Conservation (phyloP, 75 land plant genomes). For the Sequoia sempervirens region DNA sequence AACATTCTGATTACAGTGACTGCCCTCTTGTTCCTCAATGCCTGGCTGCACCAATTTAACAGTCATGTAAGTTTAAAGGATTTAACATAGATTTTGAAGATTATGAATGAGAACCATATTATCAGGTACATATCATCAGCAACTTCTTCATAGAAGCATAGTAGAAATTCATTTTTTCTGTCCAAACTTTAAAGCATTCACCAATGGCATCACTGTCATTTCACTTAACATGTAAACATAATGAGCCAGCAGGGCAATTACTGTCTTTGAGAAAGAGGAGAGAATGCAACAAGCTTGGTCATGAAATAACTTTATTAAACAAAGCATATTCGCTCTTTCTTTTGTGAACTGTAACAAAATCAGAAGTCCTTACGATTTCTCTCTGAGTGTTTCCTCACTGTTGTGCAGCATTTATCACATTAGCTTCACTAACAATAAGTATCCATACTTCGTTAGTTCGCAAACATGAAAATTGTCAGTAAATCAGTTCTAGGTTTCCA, state of each 20-base stretch:
- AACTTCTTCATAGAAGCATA: not conserved
- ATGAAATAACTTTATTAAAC: not conserved
- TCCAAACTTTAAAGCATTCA: not conserved
- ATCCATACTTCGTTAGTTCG: not conserved
- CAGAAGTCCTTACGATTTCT: not conserved
- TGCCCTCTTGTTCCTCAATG: not conserved
- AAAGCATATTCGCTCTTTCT: not conserved
- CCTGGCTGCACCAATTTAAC: not conserved
- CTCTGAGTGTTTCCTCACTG: not conserved
- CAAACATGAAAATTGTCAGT: not conserved
- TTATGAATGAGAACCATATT: not conserved
- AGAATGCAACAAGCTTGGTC: not conserved
- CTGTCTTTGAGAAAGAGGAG: not conserved
- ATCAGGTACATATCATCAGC: not conserved
- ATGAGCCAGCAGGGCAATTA: not conserved
- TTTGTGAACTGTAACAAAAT: not conserved
- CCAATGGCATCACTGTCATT: not conserved
- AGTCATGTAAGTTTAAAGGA: not conserved
- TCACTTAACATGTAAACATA: not conserved
- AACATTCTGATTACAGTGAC: not conserved
- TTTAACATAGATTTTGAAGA: not conserved
- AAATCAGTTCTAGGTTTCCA: not conserved
- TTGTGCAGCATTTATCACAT: not conserved
- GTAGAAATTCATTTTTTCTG: not conserved
- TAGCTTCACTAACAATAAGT: not conserved